Evolutionary conservation across 2,329 filamentous ascomycete genomes (phyloP).

Genomic region (Parastagonospora avenae): DNA sequence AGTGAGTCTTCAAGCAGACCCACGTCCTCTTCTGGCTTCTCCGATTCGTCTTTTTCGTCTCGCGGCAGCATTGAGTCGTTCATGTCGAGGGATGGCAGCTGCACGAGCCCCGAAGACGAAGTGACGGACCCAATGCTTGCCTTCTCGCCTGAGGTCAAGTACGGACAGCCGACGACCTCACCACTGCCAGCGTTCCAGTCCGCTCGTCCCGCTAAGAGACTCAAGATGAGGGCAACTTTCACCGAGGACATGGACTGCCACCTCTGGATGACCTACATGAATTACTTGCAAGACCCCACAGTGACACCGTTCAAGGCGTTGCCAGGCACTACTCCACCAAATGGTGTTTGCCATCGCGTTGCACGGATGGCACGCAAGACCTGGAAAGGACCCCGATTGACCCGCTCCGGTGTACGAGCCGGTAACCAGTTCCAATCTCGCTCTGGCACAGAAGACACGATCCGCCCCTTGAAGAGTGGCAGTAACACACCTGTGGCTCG

Average conservation of each 20-base stretch:
- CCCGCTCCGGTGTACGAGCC: slow-evolving; percentile 30
- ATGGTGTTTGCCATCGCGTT: slow-evolving; percentile 68
- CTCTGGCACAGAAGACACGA: slow-evolving; percentile 51
- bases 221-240: slow-evolving; percentile 56
- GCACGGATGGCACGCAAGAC: slow-evolving; percentile 65
- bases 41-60: slow-evolving; percentile 67
- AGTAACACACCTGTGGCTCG: slow-evolving; percentile 54
- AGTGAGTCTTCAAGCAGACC: slow-evolving; percentile 59
- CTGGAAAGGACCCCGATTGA: slow-evolving; percentile 58
- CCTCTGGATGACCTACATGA: slow-evolving; percentile 69
- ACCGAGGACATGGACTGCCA: slow-evolving; percentile 69
- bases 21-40: slow-evolving; percentile 63
- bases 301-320: slow-evolving; percentile 71
- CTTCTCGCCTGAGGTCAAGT: slow-evolving; percentile 41
- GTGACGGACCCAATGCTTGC: slow-evolving; percentile 61
- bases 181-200: slow-evolving; percentile 37
- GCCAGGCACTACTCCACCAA: slow-evolving; percentile 65
- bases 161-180: slow-evolving; percentile 31
- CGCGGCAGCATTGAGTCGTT: slow-evolving; percentile 61
- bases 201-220: slow-evolving; percentile 44
- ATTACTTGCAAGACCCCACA: slow-evolving; percentile 68
- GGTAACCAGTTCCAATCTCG: slow-evolving; percentile 26
- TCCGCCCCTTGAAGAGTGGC: slow-evolving; percentile 50
- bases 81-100: slow-evolving; percentile 63
- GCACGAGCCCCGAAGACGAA: slow-evolving; percentile 66